Evolutionary conservation across 2,329 filamentous ascomycete genomes (phyloP).

Genomic region (Dactylellina haptotyla): DNA sequence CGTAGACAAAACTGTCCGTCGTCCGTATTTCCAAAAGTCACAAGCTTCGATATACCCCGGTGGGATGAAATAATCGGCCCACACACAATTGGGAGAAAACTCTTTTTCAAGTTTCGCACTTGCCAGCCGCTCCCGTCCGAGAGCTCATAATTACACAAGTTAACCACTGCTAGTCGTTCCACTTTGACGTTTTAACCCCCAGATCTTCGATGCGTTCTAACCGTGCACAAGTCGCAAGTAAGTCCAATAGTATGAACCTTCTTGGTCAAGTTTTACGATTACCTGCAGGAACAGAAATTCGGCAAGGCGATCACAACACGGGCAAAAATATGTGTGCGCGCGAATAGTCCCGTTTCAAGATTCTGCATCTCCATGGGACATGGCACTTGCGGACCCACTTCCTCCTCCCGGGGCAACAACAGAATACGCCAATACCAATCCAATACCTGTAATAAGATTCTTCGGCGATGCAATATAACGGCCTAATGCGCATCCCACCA

Average conservation of each 20-base stretch:
- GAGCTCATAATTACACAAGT: neutral
- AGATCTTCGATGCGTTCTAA: neutral
- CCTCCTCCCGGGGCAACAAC: too few relatives aligned
- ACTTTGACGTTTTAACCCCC: neutral
- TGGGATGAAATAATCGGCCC: too few relatives aligned
- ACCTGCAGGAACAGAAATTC: conserved; percentile 17
- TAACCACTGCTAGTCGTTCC: neutral
- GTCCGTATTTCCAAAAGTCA: neutral
- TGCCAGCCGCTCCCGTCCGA: conserved; percentile 27
- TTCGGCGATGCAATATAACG: conserved; percentile 25
- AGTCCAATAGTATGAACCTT: neutral
- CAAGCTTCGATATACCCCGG: conserved; percentile 23
- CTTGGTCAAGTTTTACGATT: neutral
- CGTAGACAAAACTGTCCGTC: conserved; percentile 10
- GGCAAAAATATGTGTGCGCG: too few relatives aligned
- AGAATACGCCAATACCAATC: too few relatives aligned
- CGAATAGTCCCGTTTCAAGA: conserved; percentile 43
- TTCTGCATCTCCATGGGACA: conserved; percentile 47
- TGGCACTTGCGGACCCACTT: conserved; percentile 25
- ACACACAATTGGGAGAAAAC: neutral
- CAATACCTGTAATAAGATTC: neutral
- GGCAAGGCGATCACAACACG: conserved; percentile 15
- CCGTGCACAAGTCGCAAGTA: neutral
- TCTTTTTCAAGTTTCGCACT: conserved; percentile 10
- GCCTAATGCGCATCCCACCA: neutral